Evolutionary conservation across 176 grass and related monocot species (phyloP).

Genomic region (Rhipidocladum racemiflorum): DNA sequence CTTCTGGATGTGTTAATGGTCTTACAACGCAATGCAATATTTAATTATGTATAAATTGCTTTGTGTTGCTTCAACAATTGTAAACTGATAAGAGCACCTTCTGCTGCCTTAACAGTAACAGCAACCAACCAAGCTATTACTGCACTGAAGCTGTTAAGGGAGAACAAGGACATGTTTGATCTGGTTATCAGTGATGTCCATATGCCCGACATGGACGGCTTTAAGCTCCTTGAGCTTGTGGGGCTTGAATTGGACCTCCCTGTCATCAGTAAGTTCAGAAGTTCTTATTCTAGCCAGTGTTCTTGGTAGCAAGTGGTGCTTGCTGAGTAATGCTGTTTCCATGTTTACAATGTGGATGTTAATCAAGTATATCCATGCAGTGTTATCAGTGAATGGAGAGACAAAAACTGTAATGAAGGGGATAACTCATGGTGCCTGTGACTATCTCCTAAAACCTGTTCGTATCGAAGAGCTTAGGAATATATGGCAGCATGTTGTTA

Average conservation of each 20-base stretch:
- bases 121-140: conserved; percentile 57
- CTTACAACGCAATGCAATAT: neutral
- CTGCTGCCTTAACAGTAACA: conserved; percentile 57
- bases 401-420: conserved; percentile 73
- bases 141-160: conserved; percentile 66
- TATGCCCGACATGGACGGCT: conserved; percentile 84
- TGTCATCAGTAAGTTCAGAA: conserved; percentile 71
- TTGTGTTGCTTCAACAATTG: neutral
- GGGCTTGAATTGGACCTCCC: conserved; percentile 96
- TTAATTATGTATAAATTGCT: neutral
- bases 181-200: conserved; percentile 86
- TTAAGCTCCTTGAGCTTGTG: conserved; percentile 77
- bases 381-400: conserved; percentile 73
- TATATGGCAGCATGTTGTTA: conserved; percentile 80
- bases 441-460: conserved; percentile 82
- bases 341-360: conserved; percentile 11
- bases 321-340: neutral
- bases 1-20: neutral
- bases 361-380: conserved; percentile 39
- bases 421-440: conserved; percentile 84
- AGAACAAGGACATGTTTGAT: conserved; percentile 85
- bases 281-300: neutral
- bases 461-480: conserved; percentile 64
- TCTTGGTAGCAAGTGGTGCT: neutral
- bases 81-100: conserved; percentile 15